phyloP scores from a whole-genome alignment of 202 grass and related monocot genomes.

The Cymbopogon flexuosus region DNA sequence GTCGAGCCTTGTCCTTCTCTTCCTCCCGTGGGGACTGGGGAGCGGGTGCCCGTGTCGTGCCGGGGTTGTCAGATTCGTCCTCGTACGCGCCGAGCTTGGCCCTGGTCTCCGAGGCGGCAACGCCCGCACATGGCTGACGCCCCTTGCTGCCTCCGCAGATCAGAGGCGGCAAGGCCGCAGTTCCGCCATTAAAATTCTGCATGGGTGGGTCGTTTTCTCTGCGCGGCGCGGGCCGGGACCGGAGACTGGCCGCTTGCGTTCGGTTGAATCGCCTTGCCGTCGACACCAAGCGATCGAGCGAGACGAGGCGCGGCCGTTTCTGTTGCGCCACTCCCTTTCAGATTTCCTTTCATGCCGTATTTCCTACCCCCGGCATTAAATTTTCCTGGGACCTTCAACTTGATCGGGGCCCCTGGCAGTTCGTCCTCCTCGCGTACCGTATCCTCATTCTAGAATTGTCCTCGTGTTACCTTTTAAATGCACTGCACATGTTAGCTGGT shows the following conservation, averaged over 20 bases:
- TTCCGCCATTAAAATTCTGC: constrained; percentile 29
- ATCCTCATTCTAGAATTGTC: constrained; percentile 4
- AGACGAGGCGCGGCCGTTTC: background rate
- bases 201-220: constrained; percentile 6
- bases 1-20: background rate
- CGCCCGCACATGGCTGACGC: background rate
- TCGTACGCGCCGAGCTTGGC: background rate
- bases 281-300: background rate
- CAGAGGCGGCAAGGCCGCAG: constrained; percentile 12
- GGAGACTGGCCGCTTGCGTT: background rate
- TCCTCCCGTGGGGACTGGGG: background rate
- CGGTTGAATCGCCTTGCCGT: constrained; percentile 14
- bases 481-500: background rate
- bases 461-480: background rate
- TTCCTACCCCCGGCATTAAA: constrained; percentile 26
- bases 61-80: constrained; percentile 19
- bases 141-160: constrained; percentile 16
- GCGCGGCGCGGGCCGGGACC: background rate
- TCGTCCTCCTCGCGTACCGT: background rate
- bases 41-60: background rate
- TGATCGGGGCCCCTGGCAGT: background rate
- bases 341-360: constrained; percentile 18
- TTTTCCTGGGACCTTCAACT: constrained; percentile 32
- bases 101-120: background rate
- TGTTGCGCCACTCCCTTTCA: constrained; percentile 16